These are phyloP conservation scores for Paramecium bursaria DNA, from an alignment of 73 alveolate genomes.

Conservation along the genomic window DNA sequence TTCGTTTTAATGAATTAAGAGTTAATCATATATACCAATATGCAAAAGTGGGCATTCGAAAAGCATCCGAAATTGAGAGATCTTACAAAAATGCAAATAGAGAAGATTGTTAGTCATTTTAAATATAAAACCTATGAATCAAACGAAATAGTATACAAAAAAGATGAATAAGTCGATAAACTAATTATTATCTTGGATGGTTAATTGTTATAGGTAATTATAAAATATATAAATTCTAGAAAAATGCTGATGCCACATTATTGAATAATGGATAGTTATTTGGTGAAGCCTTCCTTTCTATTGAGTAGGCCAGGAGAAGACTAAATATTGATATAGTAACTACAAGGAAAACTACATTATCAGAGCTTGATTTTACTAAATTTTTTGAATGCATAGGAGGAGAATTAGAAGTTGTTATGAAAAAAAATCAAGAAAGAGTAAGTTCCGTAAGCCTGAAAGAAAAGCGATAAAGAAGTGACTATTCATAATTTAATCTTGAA, in stretches of 20 bases:
- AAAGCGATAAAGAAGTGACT: conserved; percentile 65
- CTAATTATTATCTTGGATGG: conserved; percentile 66
- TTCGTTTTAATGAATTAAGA: conserved; percentile 14
- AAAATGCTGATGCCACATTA: conserved; percentile 22
- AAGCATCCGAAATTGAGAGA: conserved; percentile 54
- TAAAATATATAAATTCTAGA: not conserved
- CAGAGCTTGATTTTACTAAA: conserved; percentile 23
- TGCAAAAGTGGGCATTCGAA: conserved; percentile 74
- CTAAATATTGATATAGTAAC: conserved; percentile 48
- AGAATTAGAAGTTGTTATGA: conserved; percentile 53
- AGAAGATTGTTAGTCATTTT: conserved; percentile 61
- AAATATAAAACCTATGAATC: conserved; percentile 53
- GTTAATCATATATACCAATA: conserved; percentile 66
- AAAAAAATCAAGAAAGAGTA: conserved; percentile 47
- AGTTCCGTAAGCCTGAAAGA: not conserved
- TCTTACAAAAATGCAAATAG: conserved; percentile 60
- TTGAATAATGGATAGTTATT: conserved; percentile 63
- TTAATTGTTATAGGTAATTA: conserved; percentile 28
- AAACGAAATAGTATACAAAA: not conserved
- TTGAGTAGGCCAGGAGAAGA: conserved; percentile 11
- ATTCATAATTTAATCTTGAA: conserved; percentile 78
- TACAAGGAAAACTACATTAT: conserved; percentile 42
- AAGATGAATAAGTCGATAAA: conserved; percentile 16
- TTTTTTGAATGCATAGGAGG: conserved; percentile 70
- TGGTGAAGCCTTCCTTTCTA: conserved; percentile 56